Percentiles rank a stretch among this genome's conserved stretches.
These are phyloP conservation scores for Melaleuca quinquenervia DNA, from an alignment of 345 rosid species.

Conservation along the genomic window DNA sequence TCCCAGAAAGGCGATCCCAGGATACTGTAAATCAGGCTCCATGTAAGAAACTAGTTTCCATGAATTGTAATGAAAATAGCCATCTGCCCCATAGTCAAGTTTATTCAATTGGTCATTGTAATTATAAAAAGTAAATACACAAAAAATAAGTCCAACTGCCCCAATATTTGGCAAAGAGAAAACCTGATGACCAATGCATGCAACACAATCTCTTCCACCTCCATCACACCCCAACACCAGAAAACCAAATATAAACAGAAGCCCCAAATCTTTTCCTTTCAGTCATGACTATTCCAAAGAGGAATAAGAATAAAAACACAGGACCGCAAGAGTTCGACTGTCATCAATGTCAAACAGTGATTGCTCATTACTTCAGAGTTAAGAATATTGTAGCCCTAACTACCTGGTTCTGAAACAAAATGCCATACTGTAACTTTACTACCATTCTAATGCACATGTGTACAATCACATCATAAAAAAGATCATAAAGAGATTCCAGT, in stretches of 20 bases:
- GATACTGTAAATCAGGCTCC: constrained; percentile 37
- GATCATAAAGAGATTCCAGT: neutral
- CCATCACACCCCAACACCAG: neutral
- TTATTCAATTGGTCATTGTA: neutral
- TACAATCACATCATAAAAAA: neutral
- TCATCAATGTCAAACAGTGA: neutral
- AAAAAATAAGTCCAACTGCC: neutral
- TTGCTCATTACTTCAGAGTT: neutral
- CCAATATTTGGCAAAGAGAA: neutral
- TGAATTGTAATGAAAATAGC: neutral
- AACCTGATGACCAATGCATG: neutral
- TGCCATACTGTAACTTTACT: neutral
- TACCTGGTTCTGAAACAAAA: neutral
- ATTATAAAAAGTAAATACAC: neutral
- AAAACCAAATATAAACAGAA: neutral
- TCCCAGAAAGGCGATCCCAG: constrained; percentile 72
- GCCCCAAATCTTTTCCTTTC: neutral
- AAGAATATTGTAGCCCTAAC: neutral
- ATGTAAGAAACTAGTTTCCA: constrained; percentile 11
- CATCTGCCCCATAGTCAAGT: neutral
- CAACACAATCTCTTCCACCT: neutral
- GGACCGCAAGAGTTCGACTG: neutral
- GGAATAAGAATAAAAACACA: neutral
- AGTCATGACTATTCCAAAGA: neutral
- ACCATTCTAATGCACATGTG: neutral